These are phyloP conservation scores for Mortierella sp. DNA, from an alignment of 371 early-diverging fungal genomes.

Conservation along the genomic window DNA sequence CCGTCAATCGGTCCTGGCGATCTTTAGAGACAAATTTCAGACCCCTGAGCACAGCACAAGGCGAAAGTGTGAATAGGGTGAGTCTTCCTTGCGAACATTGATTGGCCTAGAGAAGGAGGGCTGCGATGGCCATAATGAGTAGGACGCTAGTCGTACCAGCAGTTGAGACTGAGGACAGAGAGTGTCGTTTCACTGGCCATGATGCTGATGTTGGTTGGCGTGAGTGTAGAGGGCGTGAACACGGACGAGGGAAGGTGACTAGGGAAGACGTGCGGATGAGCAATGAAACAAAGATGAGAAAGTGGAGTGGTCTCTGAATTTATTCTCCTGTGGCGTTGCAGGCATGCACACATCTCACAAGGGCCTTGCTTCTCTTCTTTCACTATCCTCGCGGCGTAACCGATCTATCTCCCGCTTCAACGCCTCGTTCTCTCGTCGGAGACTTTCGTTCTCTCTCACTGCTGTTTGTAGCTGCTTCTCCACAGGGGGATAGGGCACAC, in stretches of 20 bases:
- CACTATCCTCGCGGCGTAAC: constrained; percentile 45
- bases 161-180: constrained; percentile 41
- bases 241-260: too few relatives aligned
- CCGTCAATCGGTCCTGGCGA: constrained; percentile 61
- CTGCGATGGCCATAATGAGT: too few relatives aligned
- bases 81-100: neutral
- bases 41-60: constrained; percentile 56
- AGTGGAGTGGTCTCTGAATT: too few relatives aligned
- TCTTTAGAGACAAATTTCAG: constrained; percentile 64
- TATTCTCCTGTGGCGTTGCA: too few relatives aligned
- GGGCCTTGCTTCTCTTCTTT: neutral
- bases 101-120: neutral
- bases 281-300: too few relatives aligned
- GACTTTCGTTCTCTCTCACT: constrained; percentile 61
- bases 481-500: constrained; percentile 10
- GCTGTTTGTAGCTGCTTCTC: constrained; percentile 59
- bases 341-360: too few relatives aligned
- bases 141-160: constrained; percentile 26
- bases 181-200: constrained; percentile 19
- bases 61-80: neutral
- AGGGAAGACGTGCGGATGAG: neutral
- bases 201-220: neutral
- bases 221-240: too few relatives aligned
- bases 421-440: constrained; percentile 65
- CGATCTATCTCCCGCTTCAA: constrained; percentile 63